These are phyloP conservation scores for Backusella tuberculispora DNA, from an alignment of 192 early-diverging fungal genomes.

Conservation along the genomic window DNA sequence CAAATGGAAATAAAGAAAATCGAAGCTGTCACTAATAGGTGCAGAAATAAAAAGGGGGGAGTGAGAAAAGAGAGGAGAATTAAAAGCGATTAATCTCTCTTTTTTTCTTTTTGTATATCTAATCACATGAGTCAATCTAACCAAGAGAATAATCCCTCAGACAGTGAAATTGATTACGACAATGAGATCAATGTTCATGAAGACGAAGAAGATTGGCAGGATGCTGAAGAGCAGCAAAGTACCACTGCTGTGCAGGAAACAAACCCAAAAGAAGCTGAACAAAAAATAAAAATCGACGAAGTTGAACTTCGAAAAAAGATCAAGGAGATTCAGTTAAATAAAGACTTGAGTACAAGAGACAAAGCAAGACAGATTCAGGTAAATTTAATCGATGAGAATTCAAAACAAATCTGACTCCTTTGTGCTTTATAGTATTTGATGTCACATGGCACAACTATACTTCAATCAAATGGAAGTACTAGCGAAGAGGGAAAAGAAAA, in stretches of 20 bases:
- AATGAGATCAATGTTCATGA: slow-evolving; percentile 18
- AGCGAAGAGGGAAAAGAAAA: slow-evolving; percentile 52
- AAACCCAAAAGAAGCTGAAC: not conserved
- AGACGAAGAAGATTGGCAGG: slow-evolving; percentile 23
- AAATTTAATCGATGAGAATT: not conserved
- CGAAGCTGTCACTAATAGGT: too few species aligned
- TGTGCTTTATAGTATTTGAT: slow-evolving; percentile 13
- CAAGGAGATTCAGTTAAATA: slow-evolving; percentile 64
- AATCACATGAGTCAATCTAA: slow-evolving; percentile 18
- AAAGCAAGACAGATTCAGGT: slow-evolving; percentile 80
- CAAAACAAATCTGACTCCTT: not conserved
- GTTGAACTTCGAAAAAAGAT: slow-evolving; percentile 65
- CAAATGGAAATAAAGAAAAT: too few species aligned
- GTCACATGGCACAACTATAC: slow-evolving; percentile 17
- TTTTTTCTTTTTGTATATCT: not conserved
- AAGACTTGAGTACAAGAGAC: slow-evolving; percentile 49
- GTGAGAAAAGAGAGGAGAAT: not conserved
- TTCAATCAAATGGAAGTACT: not conserved
- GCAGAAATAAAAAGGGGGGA: not conserved
- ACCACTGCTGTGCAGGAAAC: not conserved
- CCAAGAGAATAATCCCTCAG: not conserved
- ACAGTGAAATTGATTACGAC: slow-evolving; percentile 18
- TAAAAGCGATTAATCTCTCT: too few species aligned
- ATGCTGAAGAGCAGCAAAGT: slow-evolving; percentile 9
- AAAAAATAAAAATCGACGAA: slow-evolving; percentile 19